Evolutionary conservation across 108 stramenopile species (phyloP).

Genomic region (Cyclostephanos tholiformis): DNA sequence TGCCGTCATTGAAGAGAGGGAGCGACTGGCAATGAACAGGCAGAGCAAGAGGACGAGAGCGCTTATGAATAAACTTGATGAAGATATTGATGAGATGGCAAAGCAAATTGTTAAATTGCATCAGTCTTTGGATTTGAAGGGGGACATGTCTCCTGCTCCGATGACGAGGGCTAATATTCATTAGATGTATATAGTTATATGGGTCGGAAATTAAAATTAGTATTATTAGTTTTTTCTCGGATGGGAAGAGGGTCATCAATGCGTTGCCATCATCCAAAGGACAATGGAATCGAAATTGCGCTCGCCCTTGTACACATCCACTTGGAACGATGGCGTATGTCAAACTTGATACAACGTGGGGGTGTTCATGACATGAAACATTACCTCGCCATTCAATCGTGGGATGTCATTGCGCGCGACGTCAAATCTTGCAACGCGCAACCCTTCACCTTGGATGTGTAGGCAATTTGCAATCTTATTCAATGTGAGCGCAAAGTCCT

Average conservation of each 20-base stretch:
- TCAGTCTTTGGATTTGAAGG: not conserved
- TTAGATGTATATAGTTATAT: not conserved
- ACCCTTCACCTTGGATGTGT: not conserved
- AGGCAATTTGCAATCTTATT: conserved; percentile 27
- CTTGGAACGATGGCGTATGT: conserved; percentile 26
- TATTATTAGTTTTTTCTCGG: too few relatives aligned
- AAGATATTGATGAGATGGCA: not conserved
- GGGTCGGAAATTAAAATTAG: too few relatives aligned
- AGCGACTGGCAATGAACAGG: not conserved
- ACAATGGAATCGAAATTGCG: conserved; percentile 29
- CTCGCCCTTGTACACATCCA: conserved; percentile 29
- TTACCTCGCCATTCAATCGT: conserved; percentile 11
- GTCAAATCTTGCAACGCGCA: conserved; percentile 46
- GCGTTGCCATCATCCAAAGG: conserved; percentile 11
- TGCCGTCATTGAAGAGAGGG: conserved; percentile 17
- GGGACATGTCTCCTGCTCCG: not conserved
- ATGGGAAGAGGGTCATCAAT: not conserved
- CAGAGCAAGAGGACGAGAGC: not conserved
- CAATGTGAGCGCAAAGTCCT: conserved; percentile 47
- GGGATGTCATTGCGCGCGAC: conserved; percentile 38
- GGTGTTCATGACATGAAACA: conserved; percentile 41
- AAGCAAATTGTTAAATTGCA: not conserved
- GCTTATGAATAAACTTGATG: not conserved
- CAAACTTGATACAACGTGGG: conserved; percentile 48
- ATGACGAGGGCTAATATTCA: not conserved